Conservation (phyloP, 805 yeast genomes). For the Zygosaccharomyces bailii region DNA sequence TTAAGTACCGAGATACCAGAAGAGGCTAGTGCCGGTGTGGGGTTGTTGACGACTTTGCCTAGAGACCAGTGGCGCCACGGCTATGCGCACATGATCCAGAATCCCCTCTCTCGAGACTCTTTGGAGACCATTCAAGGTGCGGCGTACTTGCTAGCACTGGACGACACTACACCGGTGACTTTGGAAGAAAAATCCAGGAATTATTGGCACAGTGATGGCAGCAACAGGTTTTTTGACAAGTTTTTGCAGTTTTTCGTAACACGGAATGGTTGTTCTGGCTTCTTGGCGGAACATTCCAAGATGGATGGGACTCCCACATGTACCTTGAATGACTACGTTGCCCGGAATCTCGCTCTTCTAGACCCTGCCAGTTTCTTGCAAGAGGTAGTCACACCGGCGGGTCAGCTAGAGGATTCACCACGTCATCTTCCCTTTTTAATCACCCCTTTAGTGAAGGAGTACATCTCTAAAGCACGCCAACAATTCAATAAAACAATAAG, state of each 20-base stretch:
- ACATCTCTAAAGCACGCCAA: slow-evolving; percentile 53
- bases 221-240: slow-evolving; percentile 88
- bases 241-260: slow-evolving; percentile 80
- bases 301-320: slow-evolving; percentile 98
- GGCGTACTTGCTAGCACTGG: slow-evolving; percentile 79
- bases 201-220: slow-evolving; percentile 95
- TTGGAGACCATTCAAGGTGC: slow-evolving; percentile 69
- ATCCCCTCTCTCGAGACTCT: slow-evolving; percentile 59
- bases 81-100: slow-evolving; percentile 53
- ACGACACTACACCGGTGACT: slow-evolving; percentile 65
- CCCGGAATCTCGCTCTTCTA: slow-evolving; percentile 51
- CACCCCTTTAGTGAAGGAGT: slow-evolving; percentile 45
- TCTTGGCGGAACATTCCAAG: slow-evolving; percentile 92
- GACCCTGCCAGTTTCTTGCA: slow-evolving; percentile 34
- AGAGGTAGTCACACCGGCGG: slow-evolving; percentile 7
- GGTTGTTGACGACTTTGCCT: slow-evolving; percentile 76
- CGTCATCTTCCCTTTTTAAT: slow-evolving; percentile 54
- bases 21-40: slow-evolving; percentile 49
- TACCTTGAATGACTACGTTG: slow-evolving; percentile 74
- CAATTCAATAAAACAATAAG: slow-evolving; percentile 53
- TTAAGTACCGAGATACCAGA: slow-evolving; percentile 26
- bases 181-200: slow-evolving; percentile 78
- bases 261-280: slow-evolving; percentile 84
- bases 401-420: slow-evolving; percentile 9
- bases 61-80: slow-evolving; percentile 75